Percentiles rank a stretch among this genome's conserved stretches.
These are phyloP conservation scores for Cutaneotrichosporon spelunceum DNA, from an alignment of 1,284 basidiomycete species.

Conservation along the genomic window DNA sequence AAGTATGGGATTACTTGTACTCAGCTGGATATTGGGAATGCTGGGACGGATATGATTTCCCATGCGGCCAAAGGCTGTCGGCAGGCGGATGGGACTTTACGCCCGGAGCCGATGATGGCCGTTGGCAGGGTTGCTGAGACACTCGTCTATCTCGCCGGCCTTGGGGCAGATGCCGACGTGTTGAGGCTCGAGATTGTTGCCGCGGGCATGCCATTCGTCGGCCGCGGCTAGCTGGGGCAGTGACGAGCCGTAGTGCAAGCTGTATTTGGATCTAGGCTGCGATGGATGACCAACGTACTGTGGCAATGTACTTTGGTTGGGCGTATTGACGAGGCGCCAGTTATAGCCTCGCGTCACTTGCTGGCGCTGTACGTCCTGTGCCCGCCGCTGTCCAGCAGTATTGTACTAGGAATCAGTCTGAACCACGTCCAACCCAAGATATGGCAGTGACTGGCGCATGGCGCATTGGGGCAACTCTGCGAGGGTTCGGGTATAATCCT, in stretches of 20 bases:
- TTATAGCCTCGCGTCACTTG: too few species aligned
- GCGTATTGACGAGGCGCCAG: too few species aligned
- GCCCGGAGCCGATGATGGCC: conserved; percentile 57
- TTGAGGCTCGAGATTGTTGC: conserved; percentile 54
- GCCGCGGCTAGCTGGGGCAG: conserved; percentile 11
- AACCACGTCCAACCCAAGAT: too few species aligned
- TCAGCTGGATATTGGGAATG: conserved; percentile 78
- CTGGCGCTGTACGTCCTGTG: too few species aligned
- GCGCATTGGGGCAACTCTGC: too few species aligned
- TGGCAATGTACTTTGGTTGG: too few species aligned
- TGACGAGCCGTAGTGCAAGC: too few species aligned
- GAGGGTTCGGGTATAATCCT: too few species aligned
- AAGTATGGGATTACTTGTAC: conserved; percentile 68
- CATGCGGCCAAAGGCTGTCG: conserved; percentile 56
- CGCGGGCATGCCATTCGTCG: conserved; percentile 24
- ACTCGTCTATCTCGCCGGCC: conserved; percentile 64
- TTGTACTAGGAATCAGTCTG: too few species aligned
- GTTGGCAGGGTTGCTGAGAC: conserved; percentile 64
- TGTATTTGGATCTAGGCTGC: background rate
- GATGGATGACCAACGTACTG: too few species aligned
- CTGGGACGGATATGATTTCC: conserved; percentile 60
- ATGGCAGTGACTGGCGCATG: too few species aligned
- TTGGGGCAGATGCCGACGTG: conserved; percentile 67
- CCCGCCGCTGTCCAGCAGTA: too few species aligned
- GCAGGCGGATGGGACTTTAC: conserved; percentile 64